Evolutionary conservation across 768 basidiomycete species (phyloP).

Genomic region (Termitomyces sp.): DNA sequence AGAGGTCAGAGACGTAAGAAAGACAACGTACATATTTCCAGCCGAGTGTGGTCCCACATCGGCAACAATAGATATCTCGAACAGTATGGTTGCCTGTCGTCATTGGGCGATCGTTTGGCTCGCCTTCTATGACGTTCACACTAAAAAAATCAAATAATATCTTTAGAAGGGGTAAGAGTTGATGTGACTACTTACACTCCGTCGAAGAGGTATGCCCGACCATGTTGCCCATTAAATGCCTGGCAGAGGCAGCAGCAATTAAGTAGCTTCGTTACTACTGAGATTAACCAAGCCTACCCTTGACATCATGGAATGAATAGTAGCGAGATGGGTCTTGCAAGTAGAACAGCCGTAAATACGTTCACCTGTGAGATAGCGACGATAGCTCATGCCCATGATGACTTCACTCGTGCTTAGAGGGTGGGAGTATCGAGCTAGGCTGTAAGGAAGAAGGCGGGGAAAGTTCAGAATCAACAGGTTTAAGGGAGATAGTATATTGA

Average conservation of each 20-base stretch:
- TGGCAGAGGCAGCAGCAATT: constrained; percentile 24
- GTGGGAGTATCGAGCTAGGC: not conserved
- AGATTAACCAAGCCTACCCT: constrained; percentile 39
- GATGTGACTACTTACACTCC: constrained; percentile 62
- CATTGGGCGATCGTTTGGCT: constrained; percentile 90
- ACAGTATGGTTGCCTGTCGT: constrained; percentile 96
- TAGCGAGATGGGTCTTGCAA: constrained; percentile 89
- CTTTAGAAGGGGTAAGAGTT: not conserved
- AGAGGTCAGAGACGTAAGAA: not conserved
- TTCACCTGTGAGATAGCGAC: constrained; percentile 78
- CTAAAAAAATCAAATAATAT: constrained; percentile 33
- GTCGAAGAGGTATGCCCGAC: constrained; percentile 91
- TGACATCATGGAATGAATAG: constrained; percentile 87
- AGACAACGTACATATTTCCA: constrained; percentile 93
- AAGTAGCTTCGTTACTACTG: constrained; percentile 7
- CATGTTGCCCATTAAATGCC: constrained; percentile 98
- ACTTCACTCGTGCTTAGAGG: constrained; percentile 5
- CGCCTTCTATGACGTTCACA: constrained; percentile 88
- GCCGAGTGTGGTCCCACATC: constrained; percentile 81
- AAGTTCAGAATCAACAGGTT: not conserved
- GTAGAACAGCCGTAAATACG: constrained; percentile 84
- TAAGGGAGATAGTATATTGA: constrained; percentile 6
- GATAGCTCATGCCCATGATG: constrained; percentile 84
- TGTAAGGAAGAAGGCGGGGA: not conserved
- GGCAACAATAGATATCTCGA: constrained; percentile 90